Base-by-base conservation (phyloP, 2,329 filamentous ascomycete species). In the Pleomassaria siparia region DNA sequence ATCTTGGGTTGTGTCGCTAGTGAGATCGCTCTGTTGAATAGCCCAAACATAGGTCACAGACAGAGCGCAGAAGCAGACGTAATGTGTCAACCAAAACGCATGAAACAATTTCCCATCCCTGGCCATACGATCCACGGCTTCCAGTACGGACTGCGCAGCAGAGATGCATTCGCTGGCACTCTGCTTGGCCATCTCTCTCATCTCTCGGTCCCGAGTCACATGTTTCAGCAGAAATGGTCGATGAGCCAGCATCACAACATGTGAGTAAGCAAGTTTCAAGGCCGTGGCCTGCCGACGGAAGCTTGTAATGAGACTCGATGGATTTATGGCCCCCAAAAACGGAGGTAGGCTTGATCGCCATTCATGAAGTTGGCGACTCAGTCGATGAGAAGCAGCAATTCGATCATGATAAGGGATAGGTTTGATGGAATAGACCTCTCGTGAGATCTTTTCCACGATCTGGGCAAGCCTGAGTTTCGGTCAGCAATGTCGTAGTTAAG, bases 31-130 rank as follows among this genome's bases (percentile, higher is more conserved):
- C 29, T 61, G 64, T 49, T 76, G 74, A 18, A 79, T 77, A 6
- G 74, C 66, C 69, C 74, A 78, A 0, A 79, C 73, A 22, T 79
- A 79, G 0, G 76, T 67, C 0, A 78, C 71, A 0, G 71, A 71
- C 3, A 80, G 52, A 1, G 77, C 75, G 47, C 76, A 79, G 28
- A 79, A 79, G 1, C 72, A 73, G 0, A 77, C 72, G 39, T 78
- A 78, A 16, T 75, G 74, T 9, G 74, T 78, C 69, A 74, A 78
- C 75, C 75, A 77, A 20, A 76, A 70, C 0, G 74, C 73, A 35
- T 76, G 71, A 22, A 73, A 76, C 5, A 71, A 51, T 15, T 56
- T 61, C 21, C 66, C 67, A 22, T 73, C 70, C 2, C 58, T 44
- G 4, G 68, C 70, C 57, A 75, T 69, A 5, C 61, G 60, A 44